These are phyloP conservation scores for Podospora anserina DNA, from an alignment of 495 filamentous ascomycete species.

Conservation along the genomic window DNA sequence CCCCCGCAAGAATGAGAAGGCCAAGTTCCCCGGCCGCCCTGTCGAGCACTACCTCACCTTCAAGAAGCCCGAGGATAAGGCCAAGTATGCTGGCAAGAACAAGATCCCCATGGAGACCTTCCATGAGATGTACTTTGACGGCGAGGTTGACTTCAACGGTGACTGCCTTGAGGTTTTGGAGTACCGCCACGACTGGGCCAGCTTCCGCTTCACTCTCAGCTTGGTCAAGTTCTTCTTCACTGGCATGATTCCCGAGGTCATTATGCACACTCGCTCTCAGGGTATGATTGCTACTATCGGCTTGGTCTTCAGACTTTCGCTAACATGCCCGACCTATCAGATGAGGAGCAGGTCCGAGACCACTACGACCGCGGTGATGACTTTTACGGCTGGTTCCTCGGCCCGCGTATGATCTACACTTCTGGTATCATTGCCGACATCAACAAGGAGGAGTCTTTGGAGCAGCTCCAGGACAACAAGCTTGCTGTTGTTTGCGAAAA, in stretches of 20 bases:
- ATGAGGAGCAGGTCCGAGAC: constrained; percentile 83
- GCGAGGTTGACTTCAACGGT: constrained; percentile 81
- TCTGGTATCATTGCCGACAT: constrained; percentile 77
- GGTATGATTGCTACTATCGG: constrained; percentile 41
- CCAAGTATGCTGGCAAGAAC: constrained; percentile 70
- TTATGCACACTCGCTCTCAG: constrained; percentile 76
- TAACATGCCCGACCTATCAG: constrained; percentile 39
- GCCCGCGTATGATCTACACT: constrained; percentile 88
- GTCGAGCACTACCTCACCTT: constrained; percentile 84
- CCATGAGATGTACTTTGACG: constrained; percentile 86
- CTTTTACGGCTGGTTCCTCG: constrained; percentile 86
- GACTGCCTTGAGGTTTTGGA: constrained; percentile 76
- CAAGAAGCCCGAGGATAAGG: constrained; percentile 67
- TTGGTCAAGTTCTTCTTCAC: constrained; percentile 49
- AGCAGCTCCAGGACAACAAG: constrained; percentile 89
- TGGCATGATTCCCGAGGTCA: constrained; percentile 68
- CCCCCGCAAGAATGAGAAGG: constrained; percentile 77
- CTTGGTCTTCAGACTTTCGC: background rate
- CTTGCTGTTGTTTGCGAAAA: constrained; percentile 82
- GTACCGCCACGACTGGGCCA: constrained; percentile 85
- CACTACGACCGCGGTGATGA: constrained; percentile 88
- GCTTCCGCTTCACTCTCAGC: constrained; percentile 70
- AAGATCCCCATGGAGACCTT: constrained; percentile 87
- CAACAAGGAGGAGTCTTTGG: constrained; percentile 70
- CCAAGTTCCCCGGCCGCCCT: constrained; percentile 67